Base-by-base conservation (phyloP, 305 asterid species). In the Petunia hybrid region DNA sequence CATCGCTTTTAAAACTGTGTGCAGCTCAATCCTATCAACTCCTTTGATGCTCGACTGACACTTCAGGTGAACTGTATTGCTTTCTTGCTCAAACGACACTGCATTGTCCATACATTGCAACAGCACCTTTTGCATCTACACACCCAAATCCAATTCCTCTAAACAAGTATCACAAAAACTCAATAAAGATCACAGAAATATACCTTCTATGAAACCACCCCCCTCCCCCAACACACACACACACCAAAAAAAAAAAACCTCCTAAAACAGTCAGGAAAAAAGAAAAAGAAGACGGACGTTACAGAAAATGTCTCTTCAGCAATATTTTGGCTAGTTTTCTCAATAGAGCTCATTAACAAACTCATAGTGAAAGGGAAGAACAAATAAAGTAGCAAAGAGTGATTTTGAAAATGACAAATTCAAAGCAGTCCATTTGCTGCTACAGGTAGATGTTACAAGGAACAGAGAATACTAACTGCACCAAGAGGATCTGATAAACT, bases 61-160 rank as follows among this genome's bases (percentile, higher is more conserved):
- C 88, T 85, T 94, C 74, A 94, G 88, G 69, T 82, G 91, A 85
- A 95, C 80, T 51, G 87, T 81, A 69, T 82, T 85, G 81, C 71
- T 81, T 67, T 85, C 92, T 82, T 85, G 92, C 79, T 94, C 96
- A 79, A 89, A 94, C 82, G 80, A 87, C 84, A 94, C 96, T 38
- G 93, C 96, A 39, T 75, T 84, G 89, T 94, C 97, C 91, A 92
- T 81, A 84, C 82, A 88, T 91, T 86, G 89, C 89, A 91, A 65
- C 80, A 91, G 93, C 78, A 89, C 82, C 85, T 91, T 91, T 88
- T 91, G 98, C 84, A 92, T 88, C 99, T 95, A 90, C 94, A 92
- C 73, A 83, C 82, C 88, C 89, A 92, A 86, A 91, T 85, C 80
- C 89, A 91, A 90, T 81, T 87, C 87, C 85, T 85, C 86, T 82